Base-by-base conservation (phyloP, 2,329 filamentous ascomycete species). In the Colletotrichum sansevieriae region DNA sequence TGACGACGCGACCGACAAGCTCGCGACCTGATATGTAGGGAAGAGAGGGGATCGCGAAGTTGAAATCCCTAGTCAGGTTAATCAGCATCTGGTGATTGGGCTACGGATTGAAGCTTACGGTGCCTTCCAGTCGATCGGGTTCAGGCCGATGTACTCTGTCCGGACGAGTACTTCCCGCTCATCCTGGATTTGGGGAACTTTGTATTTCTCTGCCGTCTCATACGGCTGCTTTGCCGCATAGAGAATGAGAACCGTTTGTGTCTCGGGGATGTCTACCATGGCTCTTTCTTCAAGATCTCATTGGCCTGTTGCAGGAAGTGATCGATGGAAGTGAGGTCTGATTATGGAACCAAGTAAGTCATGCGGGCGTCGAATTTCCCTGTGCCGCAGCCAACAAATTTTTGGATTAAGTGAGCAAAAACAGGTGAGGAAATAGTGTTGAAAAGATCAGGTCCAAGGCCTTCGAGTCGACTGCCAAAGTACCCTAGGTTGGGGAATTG, bases 71-170 rank as follows among this genome's bases (percentile, higher is more conserved):
- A 10, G 33, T 18, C 9, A 12, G 13, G 33, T 29, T 47, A 6
- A 35, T 68, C 13, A 64, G 33, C 43, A 29, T n/a, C 43, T 52
- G 33, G 12, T 39, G 12, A 25, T 6, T 3, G 55, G 3, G 29
- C 7, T 29, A 39, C 8, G n/a, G 43, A 20, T 29, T n/a, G 20
- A 7, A 11, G 83, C 87, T 73, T 80, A 92, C 90, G 90, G 89
- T 68, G 88, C 86, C 80, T 92, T 92, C 89, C 89, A 92, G 76
- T 93, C 92, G 63, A 94, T 91, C 0, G 92, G 92, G 73, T 94
- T 94, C 43, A 94, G 79, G 0, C 92, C 91, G 72, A 93, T 90
- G 12, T 87, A 87, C 43, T 85, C 80, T 1, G 89, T 85, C 74
- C 86, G 86, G n/a, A 93, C 85, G 5, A 93, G 79, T 5, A 92